These are phyloP conservation scores for Candida wancherniae DNA, from an alignment of 805 yeast species.

Conservation along the genomic window DNA sequence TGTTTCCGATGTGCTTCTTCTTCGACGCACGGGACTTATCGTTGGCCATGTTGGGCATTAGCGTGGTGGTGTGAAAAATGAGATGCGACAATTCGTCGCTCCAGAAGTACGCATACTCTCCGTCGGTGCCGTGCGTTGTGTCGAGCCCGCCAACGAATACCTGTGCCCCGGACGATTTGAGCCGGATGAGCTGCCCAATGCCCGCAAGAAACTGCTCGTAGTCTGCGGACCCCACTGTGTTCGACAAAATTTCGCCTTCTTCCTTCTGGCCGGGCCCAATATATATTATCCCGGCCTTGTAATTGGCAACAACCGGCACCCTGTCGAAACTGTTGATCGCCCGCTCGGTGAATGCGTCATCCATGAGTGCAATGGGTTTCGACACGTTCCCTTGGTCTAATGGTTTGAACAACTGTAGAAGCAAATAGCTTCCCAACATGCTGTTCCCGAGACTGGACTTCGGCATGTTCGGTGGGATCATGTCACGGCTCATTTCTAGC, in stretches of 20 bases:
- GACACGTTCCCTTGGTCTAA: conserved; percentile 26
- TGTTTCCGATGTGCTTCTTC: conserved; percentile 83
- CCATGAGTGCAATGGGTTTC: conserved; percentile 49
- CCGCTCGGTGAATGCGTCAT: conserved; percentile 39
- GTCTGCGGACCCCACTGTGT: conserved; percentile 56
- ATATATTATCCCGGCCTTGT: conserved; percentile 74
- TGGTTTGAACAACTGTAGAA: conserved; percentile 49
- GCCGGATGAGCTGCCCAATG: conserved; percentile 57
- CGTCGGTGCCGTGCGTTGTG: conserved; percentile 63
- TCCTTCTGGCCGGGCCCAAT: conserved; percentile 61
- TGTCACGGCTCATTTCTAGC: conserved; percentile 35
- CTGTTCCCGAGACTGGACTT: conserved; percentile 14
- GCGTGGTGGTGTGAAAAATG: conserved; percentile 72
- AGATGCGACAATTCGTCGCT: conserved; percentile 65
- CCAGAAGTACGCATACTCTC: conserved; percentile 72
- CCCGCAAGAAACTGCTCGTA: conserved; percentile 56
- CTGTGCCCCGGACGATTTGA: conserved; percentile 42
- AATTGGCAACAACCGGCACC: conserved; percentile 72
- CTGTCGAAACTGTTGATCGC: conserved; percentile 65
- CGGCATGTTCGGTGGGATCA: conserved; percentile 8
- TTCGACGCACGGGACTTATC: conserved; percentile 50
- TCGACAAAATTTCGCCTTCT: conserved; percentile 62
- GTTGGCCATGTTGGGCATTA: conserved; percentile 59
- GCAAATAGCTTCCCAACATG: conserved; percentile 37
- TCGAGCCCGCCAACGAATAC: conserved; percentile 78